These are phyloP conservation scores for Suhomyces terraborum DNA, from an alignment of 1,139 yeast genomes.

Conservation along the genomic window DNA sequence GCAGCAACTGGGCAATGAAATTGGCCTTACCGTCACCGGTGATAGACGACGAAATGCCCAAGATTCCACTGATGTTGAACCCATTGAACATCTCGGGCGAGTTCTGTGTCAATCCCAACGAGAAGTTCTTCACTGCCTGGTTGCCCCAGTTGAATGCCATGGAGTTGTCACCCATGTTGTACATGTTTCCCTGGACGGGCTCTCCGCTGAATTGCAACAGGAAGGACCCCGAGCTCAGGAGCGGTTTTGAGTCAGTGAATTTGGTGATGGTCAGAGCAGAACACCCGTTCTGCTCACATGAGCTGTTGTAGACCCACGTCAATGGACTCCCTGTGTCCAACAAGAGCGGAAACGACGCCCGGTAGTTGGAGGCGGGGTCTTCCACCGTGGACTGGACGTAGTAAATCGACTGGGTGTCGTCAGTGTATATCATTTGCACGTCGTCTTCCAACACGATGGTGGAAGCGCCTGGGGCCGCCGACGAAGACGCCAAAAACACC, in stretches of 20 bases:
- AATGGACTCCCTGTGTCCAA: conserved; percentile 69
- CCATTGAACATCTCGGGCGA: conserved; percentile 57
- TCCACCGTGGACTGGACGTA: conserved; percentile 25
- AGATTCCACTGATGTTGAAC: conserved; percentile 59
- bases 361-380: conserved; percentile 20
- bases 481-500: conserved; percentile 1
- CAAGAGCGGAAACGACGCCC: conserved; percentile 47
- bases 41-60: conserved; percentile 50
- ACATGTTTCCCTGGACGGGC: conserved; percentile 52
- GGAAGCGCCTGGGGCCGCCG: conserved; percentile 19
- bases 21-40: conserved; percentile 16
- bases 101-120: conserved; percentile 54
- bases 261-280: conserved; percentile 21
- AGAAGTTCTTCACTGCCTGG: conserved; percentile 35
- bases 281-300: conserved; percentile 53
- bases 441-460: conserved; percentile 22
- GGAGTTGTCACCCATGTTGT: conserved; percentile 20
- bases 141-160: conserved; percentile 8
- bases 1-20: conserved; percentile 25
- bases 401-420: conserved; percentile 30
- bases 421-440: conserved; percentile 31
- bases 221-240: conserved; percentile 30
- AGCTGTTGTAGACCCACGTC: conserved; percentile 60
- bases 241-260: conserved; percentile 24
- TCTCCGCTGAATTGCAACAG: conserved; percentile 57